phyloP scores from a whole-genome alignment of 2,329 filamentous ascomycete genomes.

The Alternaria hordeiaustralica region DNA sequence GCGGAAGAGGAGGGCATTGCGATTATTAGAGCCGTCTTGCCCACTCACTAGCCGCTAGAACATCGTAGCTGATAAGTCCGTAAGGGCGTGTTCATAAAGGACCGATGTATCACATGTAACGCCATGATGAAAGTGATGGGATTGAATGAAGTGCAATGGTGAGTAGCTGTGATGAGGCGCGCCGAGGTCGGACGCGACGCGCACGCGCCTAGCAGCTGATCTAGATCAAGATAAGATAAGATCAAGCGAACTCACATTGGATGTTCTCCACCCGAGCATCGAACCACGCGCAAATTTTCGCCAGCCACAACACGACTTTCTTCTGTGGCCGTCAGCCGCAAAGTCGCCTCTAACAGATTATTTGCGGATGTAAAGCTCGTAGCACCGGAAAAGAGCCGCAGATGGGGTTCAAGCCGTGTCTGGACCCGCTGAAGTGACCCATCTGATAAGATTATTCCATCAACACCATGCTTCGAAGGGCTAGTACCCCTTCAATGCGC shows the following conservation, averaged over 20 bases:
- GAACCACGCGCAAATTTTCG: slow-evolving; percentile 6
- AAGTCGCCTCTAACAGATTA: neutral
- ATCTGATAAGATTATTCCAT: slow-evolving; percentile 24
- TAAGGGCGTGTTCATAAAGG: neutral
- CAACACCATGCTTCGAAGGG: neutral
- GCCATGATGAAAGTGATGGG: neutral
- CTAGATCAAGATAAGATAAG: slow-evolving; percentile 28
- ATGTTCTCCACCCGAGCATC: neutral
- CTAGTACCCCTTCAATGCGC: neutral
- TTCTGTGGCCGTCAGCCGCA: neutral
- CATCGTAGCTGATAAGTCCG: neutral
- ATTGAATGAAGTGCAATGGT: neutral
- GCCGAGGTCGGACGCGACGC: neutral
- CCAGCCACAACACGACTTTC: neutral
- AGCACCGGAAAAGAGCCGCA: neutral
- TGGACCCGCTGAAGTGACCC: neutral
- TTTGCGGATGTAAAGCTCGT: neutral
- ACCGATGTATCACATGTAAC: neutral
- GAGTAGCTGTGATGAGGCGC: neutral
- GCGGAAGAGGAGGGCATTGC: neutral
- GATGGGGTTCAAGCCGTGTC: neutral
- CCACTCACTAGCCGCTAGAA: neutral
- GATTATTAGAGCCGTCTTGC: neutral
- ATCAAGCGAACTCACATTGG: slow-evolving; percentile 1
- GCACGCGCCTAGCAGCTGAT: neutral